A percentile compares a stretch with the other conserved stretches of the same genome.
These are phyloP conservation scores for Adansonia gregorii DNA, from an alignment of 441 rosid species.

Conservation along the genomic window DNA sequence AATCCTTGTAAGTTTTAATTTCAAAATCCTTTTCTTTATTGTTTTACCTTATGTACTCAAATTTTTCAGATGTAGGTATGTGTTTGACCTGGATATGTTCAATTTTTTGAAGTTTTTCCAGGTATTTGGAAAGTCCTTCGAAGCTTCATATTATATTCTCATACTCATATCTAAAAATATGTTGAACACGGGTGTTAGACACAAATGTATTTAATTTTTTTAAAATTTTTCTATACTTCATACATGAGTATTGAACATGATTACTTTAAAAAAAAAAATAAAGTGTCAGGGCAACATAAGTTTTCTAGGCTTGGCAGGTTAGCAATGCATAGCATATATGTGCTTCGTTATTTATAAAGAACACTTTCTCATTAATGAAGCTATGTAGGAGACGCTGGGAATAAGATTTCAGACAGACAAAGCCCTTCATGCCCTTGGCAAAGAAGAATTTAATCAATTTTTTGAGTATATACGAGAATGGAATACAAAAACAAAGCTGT, in stretches of 20 bases:
- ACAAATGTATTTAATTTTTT: no score
- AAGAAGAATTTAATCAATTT: slow-evolving; percentile 71
- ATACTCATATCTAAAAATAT: no score
- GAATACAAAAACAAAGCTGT: slow-evolving; percentile 90
- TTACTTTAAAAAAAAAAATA: no score
- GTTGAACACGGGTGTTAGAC: no score
- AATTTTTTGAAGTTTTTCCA: no score
- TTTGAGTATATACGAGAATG: slow-evolving; percentile 89
- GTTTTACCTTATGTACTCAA: no score
- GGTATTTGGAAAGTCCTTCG: no score
- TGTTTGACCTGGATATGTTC: no score
- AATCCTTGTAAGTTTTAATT: slow-evolving; percentile 59
- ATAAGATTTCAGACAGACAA: slow-evolving; percentile 48
- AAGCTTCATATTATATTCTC: no score
- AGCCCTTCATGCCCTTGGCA: slow-evolving; percentile 65
- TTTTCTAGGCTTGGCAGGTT: slow-evolving; percentile 77
- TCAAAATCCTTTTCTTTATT: neutral
- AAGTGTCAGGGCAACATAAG: neutral
- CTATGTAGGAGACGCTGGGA: slow-evolving; percentile 21
- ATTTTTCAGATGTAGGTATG: no score
- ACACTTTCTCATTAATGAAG: neutral
- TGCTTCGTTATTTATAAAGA: neutral
- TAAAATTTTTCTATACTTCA: no score
- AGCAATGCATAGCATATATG: slow-evolving; percentile 20
- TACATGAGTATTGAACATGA: no score